A percentile compares a stretch with the other conserved stretches of the same genome.
Conservation (phyloP, 345 rosid species). For the Lepidium africanum region DNA sequence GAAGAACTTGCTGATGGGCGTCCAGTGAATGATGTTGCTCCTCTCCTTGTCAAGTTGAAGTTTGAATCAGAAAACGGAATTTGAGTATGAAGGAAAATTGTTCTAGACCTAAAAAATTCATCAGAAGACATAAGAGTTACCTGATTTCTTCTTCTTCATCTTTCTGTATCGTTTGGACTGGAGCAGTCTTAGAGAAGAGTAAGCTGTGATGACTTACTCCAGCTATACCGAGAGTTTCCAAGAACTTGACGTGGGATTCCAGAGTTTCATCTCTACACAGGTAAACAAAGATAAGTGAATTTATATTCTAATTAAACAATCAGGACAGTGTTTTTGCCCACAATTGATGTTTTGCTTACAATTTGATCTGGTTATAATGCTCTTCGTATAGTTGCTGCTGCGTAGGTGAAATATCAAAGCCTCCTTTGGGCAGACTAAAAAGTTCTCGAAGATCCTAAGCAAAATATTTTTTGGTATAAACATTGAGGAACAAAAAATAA, state of each 20-base stretch:
- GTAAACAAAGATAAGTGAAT: not conserved
- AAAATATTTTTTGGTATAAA: not conserved
- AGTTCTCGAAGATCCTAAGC: slow-evolving; percentile 86
- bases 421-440: slow-evolving; percentile 80
- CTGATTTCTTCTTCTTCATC: slow-evolving; percentile 52
- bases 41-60: slow-evolving; percentile 31
- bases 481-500: not conserved
- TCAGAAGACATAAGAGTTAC: slow-evolving; percentile 36
- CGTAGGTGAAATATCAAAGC: slow-evolving; percentile 79
- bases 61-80: not conserved
- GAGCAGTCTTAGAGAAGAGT: slow-evolving; percentile 84
- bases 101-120: slow-evolving; percentile 15
- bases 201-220: slow-evolving; percentile 96
- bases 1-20: slow-evolving; percentile 39
- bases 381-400: slow-evolving; percentile 88
- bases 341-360: slow-evolving; percentile 36
- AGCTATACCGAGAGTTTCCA: slow-evolving; percentile 78
- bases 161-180: slow-evolving; percentile 47
- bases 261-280: slow-evolving; percentile 51
- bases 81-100: not conserved
- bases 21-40: slow-evolving; percentile 28
- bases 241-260: slow-evolving; percentile 56
- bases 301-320: not conserved
- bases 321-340: not conserved
- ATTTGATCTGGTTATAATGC: slow-evolving; percentile 64